Base-by-base conservation (phyloP, 768 basidiomycete species). In the Tricholoma saponaceum region DNA sequence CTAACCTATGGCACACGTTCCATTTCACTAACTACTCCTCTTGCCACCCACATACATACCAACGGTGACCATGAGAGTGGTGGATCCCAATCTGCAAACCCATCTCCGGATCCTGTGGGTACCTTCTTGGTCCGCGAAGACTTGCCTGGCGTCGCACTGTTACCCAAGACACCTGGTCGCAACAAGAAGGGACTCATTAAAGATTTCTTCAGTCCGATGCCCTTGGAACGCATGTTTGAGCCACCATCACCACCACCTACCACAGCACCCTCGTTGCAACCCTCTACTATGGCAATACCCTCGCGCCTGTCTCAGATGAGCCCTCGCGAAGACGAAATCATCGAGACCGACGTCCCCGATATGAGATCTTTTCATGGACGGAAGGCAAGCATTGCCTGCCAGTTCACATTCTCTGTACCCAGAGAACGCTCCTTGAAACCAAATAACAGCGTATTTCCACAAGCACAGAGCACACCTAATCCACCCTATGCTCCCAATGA, bases 141-240 rank as follows among this genome's bases (percentile, higher is more conserved):
- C 61, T 74, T 84, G 33, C 81, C 80, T 5, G 67, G 75, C 44
- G 74, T 71, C 5, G 82, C 83, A 0, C 65, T 89, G 43, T 69
- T 88, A 16, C 84, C 85, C 51, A 86, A 83, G 66, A 88, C 88
- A 9, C 87, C 88, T 8, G 85, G 83, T 22, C 74, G 75, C 43
- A 72, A 77, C 58, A 84, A 84, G 68, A 86, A 84, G 58, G 73
- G 76, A n/a, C 64, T 74, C 37, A 80, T 86, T 47, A 92, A 89
- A 72, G 85, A 90, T 71, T 84, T 98, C 67, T 98, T 98, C 75
- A 92, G 87, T 55, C 92, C 93, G 0, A 69, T 94, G 54, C 86
- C 88, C 23, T 78, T 97, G 8, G 94, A 97, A 72, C 82, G 81
- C 55, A 93, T 97, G 91, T 97, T 96, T 62, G 90, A 95, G 60